Conservation (phyloP, 208 protist species). For the Trypanosoma congolense region DNA sequence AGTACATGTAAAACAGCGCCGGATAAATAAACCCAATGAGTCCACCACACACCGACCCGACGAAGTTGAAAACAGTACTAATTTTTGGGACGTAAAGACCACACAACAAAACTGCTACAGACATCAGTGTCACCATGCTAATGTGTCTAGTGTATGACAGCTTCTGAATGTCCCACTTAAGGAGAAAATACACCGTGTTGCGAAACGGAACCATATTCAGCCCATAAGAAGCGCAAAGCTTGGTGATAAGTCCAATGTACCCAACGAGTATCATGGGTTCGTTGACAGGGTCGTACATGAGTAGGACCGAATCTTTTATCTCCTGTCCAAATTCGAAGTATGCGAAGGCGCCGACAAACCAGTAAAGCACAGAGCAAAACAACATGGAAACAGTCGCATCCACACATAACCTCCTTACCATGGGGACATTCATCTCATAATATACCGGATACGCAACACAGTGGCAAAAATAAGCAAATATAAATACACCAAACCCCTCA, state of each 20-base stretch:
- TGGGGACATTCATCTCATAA: slow-evolving; percentile 27
- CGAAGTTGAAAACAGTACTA: slow-evolving; percentile 41
- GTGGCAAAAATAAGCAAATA: slow-evolving; percentile 47
- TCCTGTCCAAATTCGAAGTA: slow-evolving; percentile 71
- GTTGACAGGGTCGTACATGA: slow-evolving; percentile 53
- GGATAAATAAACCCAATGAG: slow-evolving; percentile 60
- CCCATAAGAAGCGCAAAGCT: slow-evolving; percentile 55
- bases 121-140: slow-evolving; percentile 30
- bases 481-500: slow-evolving; percentile 27
- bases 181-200: slow-evolving; percentile 54
- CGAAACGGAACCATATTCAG: slow-evolving; percentile 58
- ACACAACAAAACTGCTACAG: slow-evolving; percentile 23
- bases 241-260: slow-evolving; percentile 67
- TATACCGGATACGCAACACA: slow-evolving; percentile 37
- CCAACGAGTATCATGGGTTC: slow-evolving; percentile 61
- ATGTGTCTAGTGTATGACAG: slow-evolving; percentile 68
- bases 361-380: slow-evolving; percentile 63
- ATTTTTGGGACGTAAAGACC: slow-evolving; percentile 25
- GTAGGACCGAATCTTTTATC: slow-evolving; percentile 37
- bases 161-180: slow-evolving; percentile 46
- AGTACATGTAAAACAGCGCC: slow-evolving; percentile 58
- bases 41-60: slow-evolving; percentile 44
- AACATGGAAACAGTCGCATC: slow-evolving; percentile 23
- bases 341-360: slow-evolving; percentile 57
- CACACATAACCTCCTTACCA: slow-evolving; percentile 14